These are phyloP conservation scores for Physcomitrellopsis africana DNA, from an alignment of 225 moss, liverwort and hornwort species.

Conservation along the genomic window DNA sequence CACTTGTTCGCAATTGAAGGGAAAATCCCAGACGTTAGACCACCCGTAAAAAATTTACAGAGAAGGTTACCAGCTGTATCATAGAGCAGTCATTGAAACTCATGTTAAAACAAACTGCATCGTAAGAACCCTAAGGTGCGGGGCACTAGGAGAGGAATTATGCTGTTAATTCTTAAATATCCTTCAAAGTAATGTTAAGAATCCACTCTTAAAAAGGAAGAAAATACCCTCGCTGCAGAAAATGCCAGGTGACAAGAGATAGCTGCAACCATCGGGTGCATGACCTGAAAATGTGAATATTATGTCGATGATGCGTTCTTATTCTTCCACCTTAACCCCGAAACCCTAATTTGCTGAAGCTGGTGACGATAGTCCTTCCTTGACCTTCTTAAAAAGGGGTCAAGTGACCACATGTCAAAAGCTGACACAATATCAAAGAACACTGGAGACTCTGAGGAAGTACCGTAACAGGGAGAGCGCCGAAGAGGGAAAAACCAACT, in stretches of 20 bases:
- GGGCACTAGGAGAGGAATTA: conserved; percentile 24
- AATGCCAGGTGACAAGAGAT: not conserved
- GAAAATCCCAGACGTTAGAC: not conserved
- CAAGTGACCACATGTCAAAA: conserved; percentile 17
- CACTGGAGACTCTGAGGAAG: conserved; percentile 14
- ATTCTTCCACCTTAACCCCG: not conserved
- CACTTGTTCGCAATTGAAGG: not conserved
- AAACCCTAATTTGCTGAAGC: conserved; percentile 52
- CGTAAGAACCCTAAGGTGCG: conserved; percentile 46
- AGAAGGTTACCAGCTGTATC: not conserved
- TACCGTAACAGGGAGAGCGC: conserved; percentile 42
- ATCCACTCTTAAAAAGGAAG: conserved; percentile 19
- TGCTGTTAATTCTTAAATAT: not conserved
- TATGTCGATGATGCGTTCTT: not conserved
- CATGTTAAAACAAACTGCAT: conserved; percentile 17
- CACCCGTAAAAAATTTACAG: conserved; percentile 11
- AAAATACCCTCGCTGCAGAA: not conserved
- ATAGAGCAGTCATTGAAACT: not conserved
- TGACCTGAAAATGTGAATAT: not conserved
- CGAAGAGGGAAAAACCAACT: conserved; percentile 8
- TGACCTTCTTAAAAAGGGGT: conserved; percentile 20
- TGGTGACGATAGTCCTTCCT: conserved; percentile 8
- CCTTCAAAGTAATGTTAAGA: conserved; percentile 13
- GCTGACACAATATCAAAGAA: conserved; percentile 20
- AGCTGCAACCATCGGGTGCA: conserved; percentile 3